These are phyloP conservation scores for Candida dendrica DNA, from an alignment of 805 yeast genomes.

Conservation along the genomic window DNA sequence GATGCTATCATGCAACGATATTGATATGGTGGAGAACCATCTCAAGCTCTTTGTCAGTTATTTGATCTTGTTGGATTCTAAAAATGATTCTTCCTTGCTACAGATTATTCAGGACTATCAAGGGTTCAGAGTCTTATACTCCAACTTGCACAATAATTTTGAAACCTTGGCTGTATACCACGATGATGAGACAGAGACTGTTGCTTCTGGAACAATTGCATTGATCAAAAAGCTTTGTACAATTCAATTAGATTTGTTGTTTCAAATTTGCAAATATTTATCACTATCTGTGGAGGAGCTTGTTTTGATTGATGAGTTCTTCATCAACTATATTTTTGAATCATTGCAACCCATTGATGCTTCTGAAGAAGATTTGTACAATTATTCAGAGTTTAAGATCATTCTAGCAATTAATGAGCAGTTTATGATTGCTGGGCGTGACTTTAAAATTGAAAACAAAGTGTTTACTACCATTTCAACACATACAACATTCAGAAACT, in stretches of 20 bases:
- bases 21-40: constrained; percentile 26
- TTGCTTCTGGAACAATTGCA: constrained; percentile 22
- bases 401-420: constrained; percentile 80
- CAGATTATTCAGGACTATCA: constrained; percentile 42
- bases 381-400: constrained; percentile 62
- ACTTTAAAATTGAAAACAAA: constrained; percentile 30
- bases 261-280: constrained; percentile 45
- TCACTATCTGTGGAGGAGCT: constrained; percentile 38
- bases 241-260: constrained; percentile 44
- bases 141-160: constrained; percentile 28
- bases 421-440: constrained; percentile 55
- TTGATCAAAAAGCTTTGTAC: constrained; percentile 30
- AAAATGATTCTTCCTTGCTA: constrained; percentile 33
- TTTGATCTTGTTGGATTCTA: constrained; percentile 37
- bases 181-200: constrained; percentile 21
- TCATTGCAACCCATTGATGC: constrained; percentile 37
- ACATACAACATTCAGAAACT: constrained; percentile 37
- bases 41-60: constrained; percentile 36
- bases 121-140: constrained; percentile 42
- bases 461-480: constrained; percentile 49
- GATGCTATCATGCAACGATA: constrained; percentile 36
- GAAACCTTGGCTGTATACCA: constrained; percentile 10
- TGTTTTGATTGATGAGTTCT: constrained; percentile 31
- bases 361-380: constrained; percentile 46
- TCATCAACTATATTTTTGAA: constrained; percentile 40